Evolutionary conservation across 495 filamentous ascomycete species (phyloP).

Genomic region (Penicillium egyptiacum): DNA sequence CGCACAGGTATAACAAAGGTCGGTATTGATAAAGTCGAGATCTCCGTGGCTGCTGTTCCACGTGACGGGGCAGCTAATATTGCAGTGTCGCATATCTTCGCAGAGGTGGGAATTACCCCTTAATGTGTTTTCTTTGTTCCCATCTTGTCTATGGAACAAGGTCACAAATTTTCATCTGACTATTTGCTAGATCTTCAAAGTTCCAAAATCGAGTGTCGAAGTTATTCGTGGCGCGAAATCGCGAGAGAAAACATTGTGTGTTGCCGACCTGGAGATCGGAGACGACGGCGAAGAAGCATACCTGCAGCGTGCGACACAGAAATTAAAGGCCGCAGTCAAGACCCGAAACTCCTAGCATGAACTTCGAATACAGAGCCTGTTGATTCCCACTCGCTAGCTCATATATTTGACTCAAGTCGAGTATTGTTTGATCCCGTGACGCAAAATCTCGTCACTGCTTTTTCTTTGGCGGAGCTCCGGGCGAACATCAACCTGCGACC

Average conservation of each 20-base stretch:
- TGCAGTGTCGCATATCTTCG: constrained; percentile 62
- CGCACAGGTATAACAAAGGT: constrained; percentile 58
- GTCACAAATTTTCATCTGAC: constrained; percentile 10
- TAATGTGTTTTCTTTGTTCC: background rate
- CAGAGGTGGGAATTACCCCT: constrained; percentile 50
- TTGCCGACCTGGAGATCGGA: constrained; percentile 33
- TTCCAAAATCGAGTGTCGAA: constrained; percentile 62
- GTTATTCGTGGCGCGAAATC: constrained; percentile 64
- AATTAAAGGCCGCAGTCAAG: constrained; percentile 14
- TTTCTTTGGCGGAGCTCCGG: constrained; percentile 16
- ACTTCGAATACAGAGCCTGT: background rate
- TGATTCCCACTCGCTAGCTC: background rate
- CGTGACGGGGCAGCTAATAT: constrained; percentile 67
- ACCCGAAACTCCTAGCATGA: background rate
- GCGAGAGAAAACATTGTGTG: constrained; percentile 57
- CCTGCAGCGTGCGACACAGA: constrained; percentile 24
- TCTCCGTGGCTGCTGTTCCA: constrained; percentile 63
- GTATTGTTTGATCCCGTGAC: constrained; percentile 27
- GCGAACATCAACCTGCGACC: constrained; percentile 6
- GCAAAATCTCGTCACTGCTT: constrained; percentile 19
- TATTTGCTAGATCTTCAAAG: constrained; percentile 47
- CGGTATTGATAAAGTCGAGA: constrained; percentile 53
- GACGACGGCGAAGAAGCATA: constrained; percentile 29
- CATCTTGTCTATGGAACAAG: background rate
- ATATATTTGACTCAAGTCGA: background rate